Percentiles rank a stretch among this genome's conserved stretches.
Conservation (phyloP, 345 rosid genomes). For the Cardamine chenopodiifolia region DNA sequence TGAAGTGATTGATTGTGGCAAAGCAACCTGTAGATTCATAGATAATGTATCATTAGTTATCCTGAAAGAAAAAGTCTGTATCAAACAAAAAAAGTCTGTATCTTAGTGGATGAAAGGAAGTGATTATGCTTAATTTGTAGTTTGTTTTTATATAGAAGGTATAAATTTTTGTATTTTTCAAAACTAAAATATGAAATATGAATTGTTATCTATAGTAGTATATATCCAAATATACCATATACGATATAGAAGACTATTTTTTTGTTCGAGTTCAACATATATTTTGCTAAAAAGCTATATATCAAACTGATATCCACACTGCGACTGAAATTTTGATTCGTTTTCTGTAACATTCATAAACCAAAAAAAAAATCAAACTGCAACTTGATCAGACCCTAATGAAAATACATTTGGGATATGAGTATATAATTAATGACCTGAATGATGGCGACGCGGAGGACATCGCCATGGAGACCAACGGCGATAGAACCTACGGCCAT, state of each 20-base stretch:
- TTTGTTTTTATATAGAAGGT: background rate
- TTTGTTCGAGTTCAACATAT: background rate
- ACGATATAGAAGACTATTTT: too few relatives aligned
- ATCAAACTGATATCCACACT: too few relatives aligned
- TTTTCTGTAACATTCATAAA: too few relatives aligned
- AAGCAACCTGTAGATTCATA: constrained; percentile 58
- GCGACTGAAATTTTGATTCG: background rate
- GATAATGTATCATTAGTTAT: constrained; percentile 8
- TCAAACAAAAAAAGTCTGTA: too few relatives aligned
- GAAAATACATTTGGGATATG: background rate
- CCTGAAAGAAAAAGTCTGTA: background rate
- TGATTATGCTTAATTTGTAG: background rate
- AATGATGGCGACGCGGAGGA: constrained; percentile 69
- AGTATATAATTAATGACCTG: constrained; percentile 49
- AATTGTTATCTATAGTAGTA: too few relatives aligned
- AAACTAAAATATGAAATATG: too few relatives aligned
- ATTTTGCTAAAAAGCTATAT: too few relatives aligned
- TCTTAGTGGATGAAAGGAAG: background rate
- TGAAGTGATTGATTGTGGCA: constrained; percentile 77
- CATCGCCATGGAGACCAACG: constrained; percentile 67
- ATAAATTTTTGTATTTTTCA: background rate
- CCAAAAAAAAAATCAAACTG: background rate
- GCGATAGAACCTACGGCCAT: constrained; percentile 72
- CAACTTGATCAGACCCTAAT: background rate
- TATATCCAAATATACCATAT: too few relatives aligned